A percentile compares a stretch with the other conserved stretches of the same genome.
Evolutionary conservation across 1,284 basidiomycete genomes (phyloP).

Genomic region (Cryptococcus sp.): DNA sequence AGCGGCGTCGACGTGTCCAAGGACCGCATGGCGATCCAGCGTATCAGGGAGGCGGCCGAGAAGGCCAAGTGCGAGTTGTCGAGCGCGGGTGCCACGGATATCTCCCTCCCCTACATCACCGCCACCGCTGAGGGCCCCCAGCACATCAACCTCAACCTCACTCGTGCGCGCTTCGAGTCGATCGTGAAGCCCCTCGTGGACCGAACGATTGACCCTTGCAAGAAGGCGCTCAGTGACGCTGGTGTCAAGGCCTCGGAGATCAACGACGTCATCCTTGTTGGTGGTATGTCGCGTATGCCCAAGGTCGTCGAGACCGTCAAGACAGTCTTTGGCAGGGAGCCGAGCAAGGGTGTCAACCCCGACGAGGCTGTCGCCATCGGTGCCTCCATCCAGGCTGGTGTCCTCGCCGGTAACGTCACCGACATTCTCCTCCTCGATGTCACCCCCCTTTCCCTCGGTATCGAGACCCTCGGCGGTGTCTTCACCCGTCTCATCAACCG

Average conservation of each 20-base stretch:
- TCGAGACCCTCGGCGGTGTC: conserved; percentile 97
- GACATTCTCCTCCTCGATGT: conserved; percentile 96
- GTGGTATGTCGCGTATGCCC: conserved; percentile 98
- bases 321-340: conserved; percentile 87
- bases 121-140: conserved; percentile 91
- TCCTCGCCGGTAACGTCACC: conserved; percentile 91
- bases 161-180: conserved; percentile 83
- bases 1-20: conserved; percentile 72
- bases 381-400: conserved; percentile 91
- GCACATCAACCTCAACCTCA: conserved; percentile 90
- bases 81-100: conserved; percentile 87
- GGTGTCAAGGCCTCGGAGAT: conserved; percentile 89
- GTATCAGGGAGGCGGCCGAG: conserved; percentile 97
- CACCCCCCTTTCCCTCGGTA: conserved; percentile 69
- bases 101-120: conserved; percentile 96
- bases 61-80: conserved; percentile 99
- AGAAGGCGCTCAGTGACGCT: conserved; percentile 89
- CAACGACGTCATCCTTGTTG: conserved; percentile 95
- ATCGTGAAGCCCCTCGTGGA: conserved; percentile 80
- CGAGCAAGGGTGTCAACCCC: conserved; percentile 96
- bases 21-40: conserved; percentile 97
- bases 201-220: conserved; percentile 93
- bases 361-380: conserved; percentile 93
- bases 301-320: conserved; percentile 91
- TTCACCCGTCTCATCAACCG: conserved; percentile 91